Conservation (phyloP, 164 flowering plant genomes). For the Paratinospora sagittata region DNA sequence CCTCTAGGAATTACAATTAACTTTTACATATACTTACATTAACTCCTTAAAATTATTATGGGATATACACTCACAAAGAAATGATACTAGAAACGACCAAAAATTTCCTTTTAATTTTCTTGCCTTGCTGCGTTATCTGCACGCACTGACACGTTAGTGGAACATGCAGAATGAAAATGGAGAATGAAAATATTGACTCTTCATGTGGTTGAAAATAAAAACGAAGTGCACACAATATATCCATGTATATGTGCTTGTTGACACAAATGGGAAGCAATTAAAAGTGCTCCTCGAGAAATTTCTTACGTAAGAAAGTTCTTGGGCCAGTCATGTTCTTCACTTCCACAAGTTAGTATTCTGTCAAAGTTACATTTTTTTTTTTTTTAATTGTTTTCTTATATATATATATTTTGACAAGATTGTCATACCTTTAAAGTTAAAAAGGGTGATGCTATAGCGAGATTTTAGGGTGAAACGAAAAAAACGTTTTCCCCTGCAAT, state of each 20-base stretch:
- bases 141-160: not conserved
- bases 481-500: too few relatives aligned
- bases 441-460: too few relatives aligned
- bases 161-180: not conserved
- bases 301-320: too few relatives aligned
- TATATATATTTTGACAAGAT: too few relatives aligned
- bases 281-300: not conserved
- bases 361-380: too few relatives aligned
- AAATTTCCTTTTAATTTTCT: not conserved
- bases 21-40: too few relatives aligned
- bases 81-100: not conserved
- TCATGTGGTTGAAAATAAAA: not conserved
- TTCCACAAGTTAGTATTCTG: too few relatives aligned
- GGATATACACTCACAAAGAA: not conserved
- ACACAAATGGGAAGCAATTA: not conserved
- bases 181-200: not conserved
- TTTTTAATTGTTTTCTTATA: too few relatives aligned
- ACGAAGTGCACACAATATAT: not conserved
- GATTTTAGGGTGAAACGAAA: too few relatives aligned
- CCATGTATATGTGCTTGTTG: not conserved
- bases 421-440: too few relatives aligned
- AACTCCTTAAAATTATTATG: not conserved
- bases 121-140: not conserved
- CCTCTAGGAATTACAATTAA: too few relatives aligned
- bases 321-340: too few relatives aligned